phyloP scores from a whole-genome alignment of 2,329 filamentous ascomycete genomes.

The Paecilomyces sp. region DNA sequence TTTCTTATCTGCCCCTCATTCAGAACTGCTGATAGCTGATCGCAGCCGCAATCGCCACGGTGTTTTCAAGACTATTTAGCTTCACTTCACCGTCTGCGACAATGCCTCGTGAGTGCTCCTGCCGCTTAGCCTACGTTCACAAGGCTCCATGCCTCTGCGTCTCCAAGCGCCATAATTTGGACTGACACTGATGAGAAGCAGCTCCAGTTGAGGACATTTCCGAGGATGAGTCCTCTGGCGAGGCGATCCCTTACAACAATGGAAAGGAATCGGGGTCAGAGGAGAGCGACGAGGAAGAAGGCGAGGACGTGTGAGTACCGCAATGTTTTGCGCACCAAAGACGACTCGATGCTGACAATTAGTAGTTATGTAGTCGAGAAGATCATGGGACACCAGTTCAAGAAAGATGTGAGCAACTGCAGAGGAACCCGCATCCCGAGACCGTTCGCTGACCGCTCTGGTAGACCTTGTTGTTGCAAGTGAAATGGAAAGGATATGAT shows the following conservation, averaged over 20 bases:
- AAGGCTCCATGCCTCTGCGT: background rate
- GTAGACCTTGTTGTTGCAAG: constrained; percentile 31
- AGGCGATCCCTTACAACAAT: constrained; percentile 28
- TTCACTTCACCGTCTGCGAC: constrained; percentile 13
- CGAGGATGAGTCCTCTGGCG: constrained; percentile 28
- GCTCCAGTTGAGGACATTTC: constrained; percentile 15
- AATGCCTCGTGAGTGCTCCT: constrained; percentile 36
- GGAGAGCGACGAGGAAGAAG: constrained; percentile 21
- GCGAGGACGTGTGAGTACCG: constrained; percentile 28
- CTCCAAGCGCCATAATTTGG: background rate
- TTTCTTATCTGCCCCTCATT: background rate
- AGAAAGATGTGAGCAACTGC: constrained; percentile 23
- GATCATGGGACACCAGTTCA: constrained; percentile 30
- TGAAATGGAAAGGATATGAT: constrained; percentile 44
- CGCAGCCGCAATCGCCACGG: constrained; percentile 14
- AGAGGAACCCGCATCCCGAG: constrained; percentile 2
- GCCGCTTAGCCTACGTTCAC: background rate
- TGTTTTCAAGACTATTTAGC: constrained; percentile 21
- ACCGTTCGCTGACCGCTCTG: constrained; percentile 11
- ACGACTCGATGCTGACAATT: constrained; percentile 3
- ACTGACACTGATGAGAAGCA: background rate
- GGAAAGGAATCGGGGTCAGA: constrained; percentile 12
- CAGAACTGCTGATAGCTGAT: background rate
- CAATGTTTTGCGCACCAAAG: background rate
- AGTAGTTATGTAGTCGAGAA: constrained; percentile 35